Evolutionary conservation across 805 yeast species (phyloP), one percentile per base, ranked within the genome.

Genomic region (Pichia manshurica): DNA sequence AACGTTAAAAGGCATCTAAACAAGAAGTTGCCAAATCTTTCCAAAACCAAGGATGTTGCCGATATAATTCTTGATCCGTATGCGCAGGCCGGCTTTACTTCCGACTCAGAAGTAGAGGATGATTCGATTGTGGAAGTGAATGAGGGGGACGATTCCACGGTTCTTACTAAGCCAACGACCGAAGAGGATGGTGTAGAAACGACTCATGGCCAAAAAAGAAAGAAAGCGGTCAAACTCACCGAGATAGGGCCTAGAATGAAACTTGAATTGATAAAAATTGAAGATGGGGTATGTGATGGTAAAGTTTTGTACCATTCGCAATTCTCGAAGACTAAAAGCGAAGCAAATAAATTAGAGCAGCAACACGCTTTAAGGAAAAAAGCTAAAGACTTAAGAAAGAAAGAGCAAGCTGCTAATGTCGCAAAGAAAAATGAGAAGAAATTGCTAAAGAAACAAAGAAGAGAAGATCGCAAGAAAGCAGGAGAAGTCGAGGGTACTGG

Each of bases 51-150:
- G 36, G 98, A 90, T 62, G 86, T 90, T 36, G 77, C 95, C 7
- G 96, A 91, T 56, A 76, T 85, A 54, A 73, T 91, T 46, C 71
- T 88, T 47, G 96, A 89, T 61, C 89, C 89, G 2, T 86, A 86
- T 60, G 82, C 90, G 21, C 80, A 81, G 33, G 77, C 75, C 10
- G 53, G 56, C 3, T 80, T 82, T 61, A 87, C 96, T 1, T 82
- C 93, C 41, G 99, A 91, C 59, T 84, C 95, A 4, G 99, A 91
- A 70, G 81, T 89, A 39, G 98, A 93, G 59, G 96, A 90, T 51
- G 96, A 90, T 55, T 87, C 81, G 22, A 75, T 84, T 45, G 91
- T 87, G 28, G 87, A 81, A 54, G 72, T 84, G 21, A 43, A 39
- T n/a, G 56, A 63, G 47, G 61, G 64, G 45, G 60, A 56, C 31